Percentiles rank a stretch among this genome's conserved stretches.
These are phyloP conservation scores for Coemansia sp. DNA, from an alignment of 192 early-diverging fungal genomes.

Conservation along the genomic window DNA sequence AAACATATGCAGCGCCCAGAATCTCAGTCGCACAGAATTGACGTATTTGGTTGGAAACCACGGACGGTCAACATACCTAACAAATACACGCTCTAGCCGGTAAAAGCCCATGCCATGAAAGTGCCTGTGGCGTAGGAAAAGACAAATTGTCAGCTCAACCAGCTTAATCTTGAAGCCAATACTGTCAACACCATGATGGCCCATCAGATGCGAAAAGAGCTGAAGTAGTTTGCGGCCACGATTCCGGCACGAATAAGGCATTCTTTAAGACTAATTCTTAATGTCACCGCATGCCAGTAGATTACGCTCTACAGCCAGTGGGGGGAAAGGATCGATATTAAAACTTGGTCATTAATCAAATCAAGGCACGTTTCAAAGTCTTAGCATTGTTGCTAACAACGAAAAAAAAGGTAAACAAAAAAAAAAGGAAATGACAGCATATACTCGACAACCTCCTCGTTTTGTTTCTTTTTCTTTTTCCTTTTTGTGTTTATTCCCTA, in stretches of 20 bases:
- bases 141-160: slow-evolving; percentile 8
- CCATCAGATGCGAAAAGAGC: slow-evolving; percentile 24
- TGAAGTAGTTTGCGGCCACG: slow-evolving; percentile 7
- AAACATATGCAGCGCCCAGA: slow-evolving; percentile 46
- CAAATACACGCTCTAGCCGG: slow-evolving; percentile 28
- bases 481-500: background rate
- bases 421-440: background rate
- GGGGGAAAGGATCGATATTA: background rate
- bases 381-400: background rate
- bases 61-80: slow-evolving; percentile 17
- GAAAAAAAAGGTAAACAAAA: background rate
- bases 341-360: no score
- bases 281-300: no score
- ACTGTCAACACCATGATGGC: slow-evolving; percentile 17
- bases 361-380: no score
- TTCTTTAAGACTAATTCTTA: background rate
- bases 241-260: background rate
- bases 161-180: slow-evolving; percentile 14
- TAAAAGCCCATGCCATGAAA: slow-evolving; percentile 32
- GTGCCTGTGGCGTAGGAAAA: slow-evolving; percentile 19
- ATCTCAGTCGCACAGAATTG: slow-evolving; percentile 15
- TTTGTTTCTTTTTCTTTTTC: background rate
- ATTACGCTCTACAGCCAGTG: no score
- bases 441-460: background rate
- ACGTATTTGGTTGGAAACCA: slow-evolving; percentile 15